Evolutionary conservation across 495 filamentous ascomycete genomes (phyloP).

Genomic region (Aspergillus leporis): DNA sequence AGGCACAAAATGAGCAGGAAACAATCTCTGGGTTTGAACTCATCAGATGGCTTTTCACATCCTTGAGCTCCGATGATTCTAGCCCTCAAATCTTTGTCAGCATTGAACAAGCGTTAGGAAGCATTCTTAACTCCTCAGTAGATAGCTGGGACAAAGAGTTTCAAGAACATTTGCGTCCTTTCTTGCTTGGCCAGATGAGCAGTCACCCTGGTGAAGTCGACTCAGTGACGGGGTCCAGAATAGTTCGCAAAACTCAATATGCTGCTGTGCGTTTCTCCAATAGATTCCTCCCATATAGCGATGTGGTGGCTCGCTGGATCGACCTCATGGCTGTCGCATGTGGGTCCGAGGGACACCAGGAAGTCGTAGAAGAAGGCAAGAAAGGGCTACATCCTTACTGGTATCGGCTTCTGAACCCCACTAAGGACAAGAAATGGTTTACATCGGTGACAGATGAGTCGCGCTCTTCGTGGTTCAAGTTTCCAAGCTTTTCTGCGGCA

Average conservation of each 20-base stretch:
- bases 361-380: conserved; percentile 85
- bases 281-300: conserved; percentile 76
- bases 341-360: conserved; percentile 62
- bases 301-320: conserved; percentile 82
- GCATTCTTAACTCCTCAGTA: conserved; percentile 63
- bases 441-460: conserved; percentile 17
- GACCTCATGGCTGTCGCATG: conserved; percentile 76
- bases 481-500: conserved; percentile 46
- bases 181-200: conserved; percentile 69
- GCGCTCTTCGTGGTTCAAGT: conserved; percentile 38
- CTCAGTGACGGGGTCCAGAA: conserved; percentile 35
- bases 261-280: conserved; percentile 89
- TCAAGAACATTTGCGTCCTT: conserved; percentile 51
- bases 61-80: conserved; percentile 77
- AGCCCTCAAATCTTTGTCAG: conserved; percentile 75
- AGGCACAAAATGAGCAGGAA: conserved; percentile 25
- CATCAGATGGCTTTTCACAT: conserved; percentile 76
- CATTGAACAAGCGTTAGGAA: conserved; percentile 85
- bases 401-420: conserved; percentile 65
- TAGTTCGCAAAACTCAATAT: conserved; percentile 70
- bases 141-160: conserved; percentile 45
- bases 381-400: conserved; percentile 85
- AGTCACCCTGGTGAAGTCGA: conserved; percentile 50
- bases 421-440: conserved; percentile 31
- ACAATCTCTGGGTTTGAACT: conserved; percentile 58